Conservation (phyloP, 164 flowering plant species). For the Liriodendron chinense region DNA sequence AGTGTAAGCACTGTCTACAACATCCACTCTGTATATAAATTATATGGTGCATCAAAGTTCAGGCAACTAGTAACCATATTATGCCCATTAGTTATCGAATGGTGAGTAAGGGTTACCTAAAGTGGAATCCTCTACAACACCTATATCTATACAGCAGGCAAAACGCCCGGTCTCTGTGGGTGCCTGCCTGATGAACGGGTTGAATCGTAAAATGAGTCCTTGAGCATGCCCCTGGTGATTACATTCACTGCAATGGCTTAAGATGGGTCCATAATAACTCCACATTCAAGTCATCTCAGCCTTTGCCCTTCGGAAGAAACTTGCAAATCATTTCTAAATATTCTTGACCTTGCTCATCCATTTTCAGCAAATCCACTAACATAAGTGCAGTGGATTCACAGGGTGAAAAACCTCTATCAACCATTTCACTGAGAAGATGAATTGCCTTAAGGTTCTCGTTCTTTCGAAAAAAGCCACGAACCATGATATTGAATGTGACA, state of each 20-base stretch:
- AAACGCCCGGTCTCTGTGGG: too few relatives aligned
- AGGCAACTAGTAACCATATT: too few relatives aligned
- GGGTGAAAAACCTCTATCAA: background rate
- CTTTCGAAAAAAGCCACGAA: conserved; percentile 2
- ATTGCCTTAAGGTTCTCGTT: conserved; percentile 5
- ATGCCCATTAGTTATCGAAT: too few relatives aligned
- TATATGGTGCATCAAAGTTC: too few relatives aligned
- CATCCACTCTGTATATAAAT: too few relatives aligned
- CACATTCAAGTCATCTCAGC: background rate
- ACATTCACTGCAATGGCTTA: background rate
- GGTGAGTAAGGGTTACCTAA: too few relatives aligned
- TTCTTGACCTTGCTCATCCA: background rate
- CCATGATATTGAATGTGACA: background rate
- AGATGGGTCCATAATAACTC: background rate
- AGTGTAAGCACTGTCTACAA: too few relatives aligned
- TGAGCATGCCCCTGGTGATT: too few relatives aligned
- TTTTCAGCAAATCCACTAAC: background rate
- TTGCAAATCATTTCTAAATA: background rate
- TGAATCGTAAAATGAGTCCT: too few relatives aligned
- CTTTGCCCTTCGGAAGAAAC: background rate
- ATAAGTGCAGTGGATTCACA: background rate
- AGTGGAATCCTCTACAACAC: too few relatives aligned
- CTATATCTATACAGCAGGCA: too few relatives aligned
- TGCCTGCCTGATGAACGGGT: too few relatives aligned
- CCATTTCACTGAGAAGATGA: conserved; percentile 5